phyloP scores from a whole-genome alignment of 768 basidiomycete genomes.

The Phlebiopsis flavidoalba region DNA sequence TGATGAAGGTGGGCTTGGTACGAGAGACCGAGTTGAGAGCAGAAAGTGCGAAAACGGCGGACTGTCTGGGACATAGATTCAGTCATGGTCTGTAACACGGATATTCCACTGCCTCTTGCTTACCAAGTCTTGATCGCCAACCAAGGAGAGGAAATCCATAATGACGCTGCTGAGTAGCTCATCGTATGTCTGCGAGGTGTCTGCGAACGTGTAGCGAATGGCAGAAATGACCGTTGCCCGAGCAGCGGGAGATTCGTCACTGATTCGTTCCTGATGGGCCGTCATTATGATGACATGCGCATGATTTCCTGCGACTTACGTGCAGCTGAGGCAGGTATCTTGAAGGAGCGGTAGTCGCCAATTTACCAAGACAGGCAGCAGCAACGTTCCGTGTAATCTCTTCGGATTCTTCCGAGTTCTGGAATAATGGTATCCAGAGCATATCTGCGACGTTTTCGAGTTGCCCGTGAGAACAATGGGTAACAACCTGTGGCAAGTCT shows the following conservation, averaged over 20 bases:
- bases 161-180: slow-evolving; percentile 85
- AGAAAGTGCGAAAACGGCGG: slow-evolving; percentile 82
- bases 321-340: slow-evolving; percentile 92
- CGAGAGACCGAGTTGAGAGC: slow-evolving; percentile 93
- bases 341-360: slow-evolving; percentile 87
- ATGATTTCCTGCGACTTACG: slow-evolving; percentile 33
- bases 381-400: slow-evolving; percentile 93
- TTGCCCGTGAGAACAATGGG: slow-evolving; percentile 81
- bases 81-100: not conserved
- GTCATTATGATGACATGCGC: slow-evolving; percentile 2
- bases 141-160: slow-evolving; percentile 86
- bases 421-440: slow-evolving; percentile 90
- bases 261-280: slow-evolving; percentile 51
- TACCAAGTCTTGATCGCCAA: slow-evolving; percentile 86
- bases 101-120: slow-evolving; percentile 20
- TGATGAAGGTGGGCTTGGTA: slow-evolving; percentile 88
- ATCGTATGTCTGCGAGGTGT: slow-evolving; percentile 81
- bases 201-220: slow-evolving; percentile 87
- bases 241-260: slow-evolving; percentile 62
- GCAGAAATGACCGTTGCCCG: slow-evolving; percentile 90
- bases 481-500: slow-evolving; percentile 61
- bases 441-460: slow-evolving; percentile 83
- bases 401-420: slow-evolving; percentile 84
- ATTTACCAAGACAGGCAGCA: slow-evolving; percentile 93
- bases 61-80: slow-evolving; percentile 56